Evolutionary conservation across 2,329 filamentous ascomycete genomes (phyloP).

Genomic region (Phoma sp.): DNA sequence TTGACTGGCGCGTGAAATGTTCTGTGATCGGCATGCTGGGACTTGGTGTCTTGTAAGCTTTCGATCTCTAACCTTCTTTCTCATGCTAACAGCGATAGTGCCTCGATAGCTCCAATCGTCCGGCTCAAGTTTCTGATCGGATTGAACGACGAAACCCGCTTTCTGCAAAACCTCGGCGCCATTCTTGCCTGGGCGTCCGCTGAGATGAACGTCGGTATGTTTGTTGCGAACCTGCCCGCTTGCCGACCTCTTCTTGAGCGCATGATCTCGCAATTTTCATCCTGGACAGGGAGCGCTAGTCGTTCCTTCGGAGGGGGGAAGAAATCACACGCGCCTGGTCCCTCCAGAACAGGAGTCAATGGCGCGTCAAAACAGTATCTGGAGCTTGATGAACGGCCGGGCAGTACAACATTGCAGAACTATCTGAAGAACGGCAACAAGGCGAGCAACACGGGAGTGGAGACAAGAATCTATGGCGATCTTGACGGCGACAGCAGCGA

Average conservation of each 20-base stretch:
- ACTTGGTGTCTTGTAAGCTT: constrained; percentile 15
- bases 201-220: constrained; percentile 24
- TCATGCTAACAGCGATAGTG: constrained; percentile 3
- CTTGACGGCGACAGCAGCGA: constrained; percentile 11
- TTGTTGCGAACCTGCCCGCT: constrained; percentile 21
- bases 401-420: constrained; percentile 11
- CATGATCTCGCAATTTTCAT: constrained; percentile 12
- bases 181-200: constrained; percentile 21
- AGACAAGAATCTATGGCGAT: constrained; percentile 22
- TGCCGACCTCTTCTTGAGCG: constrained; percentile 21
- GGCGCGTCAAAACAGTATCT: constrained; percentile 14
- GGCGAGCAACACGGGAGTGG: constrained; percentile 8
- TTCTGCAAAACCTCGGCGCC: constrained; percentile 18
- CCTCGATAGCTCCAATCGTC: constrained; percentile 22
- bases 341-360: background rate
- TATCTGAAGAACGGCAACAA: constrained; percentile 8
- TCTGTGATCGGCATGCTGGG: constrained; percentile 50
- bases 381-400: constrained; percentile 17
- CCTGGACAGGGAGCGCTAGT: constrained; percentile 14
- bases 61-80: too few species aligned
- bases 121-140: constrained; percentile 21
- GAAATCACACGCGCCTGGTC: constrained; percentile 6
- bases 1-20: constrained; percentile 58
- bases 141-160: constrained; percentile 16
- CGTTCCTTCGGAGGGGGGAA: constrained; percentile 6